phyloP scores from a whole-genome alignment of 257 asterid species.

The Apocynum venetum region DNA sequence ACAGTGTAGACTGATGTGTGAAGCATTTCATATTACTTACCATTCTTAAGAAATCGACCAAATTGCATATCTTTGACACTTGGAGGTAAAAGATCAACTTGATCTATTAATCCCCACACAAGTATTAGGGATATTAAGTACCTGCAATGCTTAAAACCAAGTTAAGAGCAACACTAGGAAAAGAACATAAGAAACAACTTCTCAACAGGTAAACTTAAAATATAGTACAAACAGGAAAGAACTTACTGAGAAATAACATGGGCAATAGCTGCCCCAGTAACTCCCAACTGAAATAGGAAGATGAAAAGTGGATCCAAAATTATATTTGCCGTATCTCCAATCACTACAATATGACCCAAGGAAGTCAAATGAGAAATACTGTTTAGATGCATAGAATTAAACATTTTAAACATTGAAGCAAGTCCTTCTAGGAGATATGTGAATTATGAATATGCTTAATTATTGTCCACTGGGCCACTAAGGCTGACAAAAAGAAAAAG shows the following conservation, averaged over 20 bases:
- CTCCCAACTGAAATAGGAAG: conserved; percentile 36
- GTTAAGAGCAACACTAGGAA: not conserved
- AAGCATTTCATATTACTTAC: conserved; percentile 28
- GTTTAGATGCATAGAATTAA: not conserved
- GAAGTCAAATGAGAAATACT: conserved; percentile 3
- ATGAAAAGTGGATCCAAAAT: conserved; percentile 46
- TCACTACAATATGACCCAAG: conserved; percentile 26
- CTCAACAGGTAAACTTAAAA: not conserved
- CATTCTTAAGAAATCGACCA: conserved; percentile 62
- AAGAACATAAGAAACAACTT: not conserved
- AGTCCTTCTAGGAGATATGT: not conserved
- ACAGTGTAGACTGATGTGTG: not conserved
- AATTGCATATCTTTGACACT: conserved; percentile 49
- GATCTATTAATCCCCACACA: conserved; percentile 46
- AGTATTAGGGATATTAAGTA: conserved; percentile 65
- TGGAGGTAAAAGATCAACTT: conserved; percentile 65
- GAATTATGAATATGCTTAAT: not conserved
- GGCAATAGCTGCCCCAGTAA: conserved; percentile 54
- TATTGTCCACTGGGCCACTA: not conserved
- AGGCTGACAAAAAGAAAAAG: not conserved
- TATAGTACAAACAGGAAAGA: not conserved
- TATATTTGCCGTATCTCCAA: conserved; percentile 44
- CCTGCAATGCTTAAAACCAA: conserved; percentile 31
- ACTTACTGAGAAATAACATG: conserved; percentile 55
- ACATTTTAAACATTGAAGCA: not conserved